Evolutionary conservation across 129 eudicot genomes (phyloP).

Genomic region (Flaveria trinervia): DNA sequence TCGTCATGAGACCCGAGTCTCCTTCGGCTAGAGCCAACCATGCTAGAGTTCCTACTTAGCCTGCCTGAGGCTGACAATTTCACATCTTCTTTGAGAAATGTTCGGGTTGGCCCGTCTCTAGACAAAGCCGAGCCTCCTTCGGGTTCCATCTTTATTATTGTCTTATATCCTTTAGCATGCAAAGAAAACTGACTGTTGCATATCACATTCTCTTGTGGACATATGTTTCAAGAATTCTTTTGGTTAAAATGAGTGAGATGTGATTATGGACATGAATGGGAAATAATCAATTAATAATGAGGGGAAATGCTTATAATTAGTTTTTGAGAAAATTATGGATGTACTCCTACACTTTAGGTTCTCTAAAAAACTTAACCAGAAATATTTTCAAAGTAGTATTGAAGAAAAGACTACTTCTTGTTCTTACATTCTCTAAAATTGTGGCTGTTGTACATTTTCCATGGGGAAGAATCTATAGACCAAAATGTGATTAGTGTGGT

Average conservation of each 20-base stretch:
- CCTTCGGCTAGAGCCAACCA: constrained; percentile 18
- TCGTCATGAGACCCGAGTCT: constrained; percentile 15
- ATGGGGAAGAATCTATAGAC: background rate
- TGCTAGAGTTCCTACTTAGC: constrained; percentile 40
- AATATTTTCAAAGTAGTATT: background rate
- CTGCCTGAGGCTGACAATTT: constrained; percentile 29
- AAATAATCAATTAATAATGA: constrained; percentile 21
- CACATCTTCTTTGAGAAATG: constrained; percentile 16
- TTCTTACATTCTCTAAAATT: constrained; percentile 9
- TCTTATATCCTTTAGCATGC: background rate
- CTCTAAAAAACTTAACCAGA: no score
- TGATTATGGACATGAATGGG: constrained; percentile 35
- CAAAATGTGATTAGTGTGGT: background rate
- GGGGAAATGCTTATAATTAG: constrained; percentile 32
- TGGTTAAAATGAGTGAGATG: constrained; percentile 18
- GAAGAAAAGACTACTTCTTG: constrained; percentile 19
- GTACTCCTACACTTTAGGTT: constrained; percentile 33
- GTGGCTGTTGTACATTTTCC: constrained; percentile 3
- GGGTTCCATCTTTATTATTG: constrained; percentile 24
- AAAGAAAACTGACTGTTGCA: constrained; percentile 11
- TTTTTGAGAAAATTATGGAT: constrained; percentile 31
- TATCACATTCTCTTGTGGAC: constrained; percentile 18
- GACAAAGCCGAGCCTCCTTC: constrained; percentile 12
- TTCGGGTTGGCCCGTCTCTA: constrained; percentile 21
- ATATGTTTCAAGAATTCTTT: constrained; percentile 13